A percentile compares a stretch with the other conserved stretches of the same genome.
These are phyloP conservation scores for Porogramme epimiltina DNA, from an alignment of 1,284 basidiomycete species.

Conservation along the genomic window DNA sequence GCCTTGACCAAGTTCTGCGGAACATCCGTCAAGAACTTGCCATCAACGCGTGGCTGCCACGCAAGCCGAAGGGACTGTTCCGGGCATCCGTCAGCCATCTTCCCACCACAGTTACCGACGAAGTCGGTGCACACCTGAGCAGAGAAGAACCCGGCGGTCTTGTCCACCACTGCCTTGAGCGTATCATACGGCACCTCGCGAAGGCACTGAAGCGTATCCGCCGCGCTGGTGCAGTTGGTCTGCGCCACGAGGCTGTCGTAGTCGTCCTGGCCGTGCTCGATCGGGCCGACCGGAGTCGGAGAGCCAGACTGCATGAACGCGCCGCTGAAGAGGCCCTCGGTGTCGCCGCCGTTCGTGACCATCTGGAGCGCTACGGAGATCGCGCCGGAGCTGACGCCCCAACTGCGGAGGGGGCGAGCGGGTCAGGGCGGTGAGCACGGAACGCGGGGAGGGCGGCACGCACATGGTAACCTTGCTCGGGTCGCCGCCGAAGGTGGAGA, in stretches of 20 bases:
- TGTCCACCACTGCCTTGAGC: not conserved
- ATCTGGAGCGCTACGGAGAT: constrained; percentile 36
- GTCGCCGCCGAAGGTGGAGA: constrained; percentile 65
- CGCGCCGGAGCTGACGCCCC: constrained; percentile 44
- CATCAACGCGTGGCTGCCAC: constrained; percentile 37
- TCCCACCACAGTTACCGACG: not conserved
- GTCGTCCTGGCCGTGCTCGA: constrained; percentile 32
- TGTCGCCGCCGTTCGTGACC: constrained; percentile 33
- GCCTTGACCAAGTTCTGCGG: constrained; percentile 28
- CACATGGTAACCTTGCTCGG: constrained; percentile 58
- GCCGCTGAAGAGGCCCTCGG: constrained; percentile 36
- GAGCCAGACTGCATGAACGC: constrained; percentile 40
- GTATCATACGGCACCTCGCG: not conserved
- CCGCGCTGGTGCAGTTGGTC: constrained; percentile 28
- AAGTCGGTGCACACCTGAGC: constrained; percentile 23
- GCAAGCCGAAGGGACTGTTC: not conserved
- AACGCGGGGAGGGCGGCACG: not conserved
- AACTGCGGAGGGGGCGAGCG: constrained; percentile 23
- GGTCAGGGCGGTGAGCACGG: not conserved
- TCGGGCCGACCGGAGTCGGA: constrained; percentile 31
- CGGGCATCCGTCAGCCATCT: not conserved
- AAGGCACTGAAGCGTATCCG: constrained; percentile 1
- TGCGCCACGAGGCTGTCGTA: constrained; percentile 36
- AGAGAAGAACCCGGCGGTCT: constrained; percentile 27
- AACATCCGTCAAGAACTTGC: constrained; percentile 33